These are phyloP conservation scores for Thraustochytrium striatum DNA, from an alignment of 352 stramenopile genomes.

Conservation along the genomic window DNA sequence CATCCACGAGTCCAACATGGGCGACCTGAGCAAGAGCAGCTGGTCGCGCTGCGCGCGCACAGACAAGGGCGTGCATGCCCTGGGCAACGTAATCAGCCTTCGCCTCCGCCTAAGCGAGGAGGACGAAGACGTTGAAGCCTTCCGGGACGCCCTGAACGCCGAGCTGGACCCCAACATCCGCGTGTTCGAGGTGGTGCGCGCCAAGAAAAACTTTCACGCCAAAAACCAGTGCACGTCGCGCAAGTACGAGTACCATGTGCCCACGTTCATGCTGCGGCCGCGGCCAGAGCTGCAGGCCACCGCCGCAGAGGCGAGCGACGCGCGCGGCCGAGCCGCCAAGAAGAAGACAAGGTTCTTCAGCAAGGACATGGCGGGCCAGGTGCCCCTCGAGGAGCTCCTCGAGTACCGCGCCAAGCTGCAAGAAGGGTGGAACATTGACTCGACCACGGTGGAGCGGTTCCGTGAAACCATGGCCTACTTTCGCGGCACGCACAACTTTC, in stretches of 20 bases:
- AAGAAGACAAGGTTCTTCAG: background rate
- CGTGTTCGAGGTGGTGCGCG: slow-evolving; percentile 56
- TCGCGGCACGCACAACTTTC: slow-evolving; percentile 83
- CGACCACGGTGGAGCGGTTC: slow-evolving; percentile 49
- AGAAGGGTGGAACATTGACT: background rate
- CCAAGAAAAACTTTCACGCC: slow-evolving; percentile 83
- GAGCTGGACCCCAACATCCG: slow-evolving; percentile 72
- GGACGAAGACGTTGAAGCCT: slow-evolving; percentile 59
- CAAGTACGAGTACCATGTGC: slow-evolving; percentile 81
- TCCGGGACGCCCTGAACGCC: slow-evolving; percentile 63
- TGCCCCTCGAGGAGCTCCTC: background rate
- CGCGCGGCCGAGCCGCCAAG: background rate
- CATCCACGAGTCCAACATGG: slow-evolving; percentile 12
- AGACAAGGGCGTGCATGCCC: slow-evolving; percentile 82
- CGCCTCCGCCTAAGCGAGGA: slow-evolving; percentile 68
- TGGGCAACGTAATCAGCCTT: slow-evolving; percentile 71
- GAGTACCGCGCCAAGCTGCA: background rate
- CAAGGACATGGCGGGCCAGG: background rate
- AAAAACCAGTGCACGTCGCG: slow-evolving; percentile 78
- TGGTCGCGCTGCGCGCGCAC: slow-evolving; percentile 79
- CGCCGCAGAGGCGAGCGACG: background rate
- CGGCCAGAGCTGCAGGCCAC: background rate
- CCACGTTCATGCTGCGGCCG: slow-evolving; percentile 71
- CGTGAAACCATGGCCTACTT: slow-evolving; percentile 65
- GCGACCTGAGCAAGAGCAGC: slow-evolving; percentile 24